These are phyloP conservation scores for Leccinum variicolor DNA, from an alignment of 768 basidiomycete genomes.

Conservation along the genomic window DNA sequence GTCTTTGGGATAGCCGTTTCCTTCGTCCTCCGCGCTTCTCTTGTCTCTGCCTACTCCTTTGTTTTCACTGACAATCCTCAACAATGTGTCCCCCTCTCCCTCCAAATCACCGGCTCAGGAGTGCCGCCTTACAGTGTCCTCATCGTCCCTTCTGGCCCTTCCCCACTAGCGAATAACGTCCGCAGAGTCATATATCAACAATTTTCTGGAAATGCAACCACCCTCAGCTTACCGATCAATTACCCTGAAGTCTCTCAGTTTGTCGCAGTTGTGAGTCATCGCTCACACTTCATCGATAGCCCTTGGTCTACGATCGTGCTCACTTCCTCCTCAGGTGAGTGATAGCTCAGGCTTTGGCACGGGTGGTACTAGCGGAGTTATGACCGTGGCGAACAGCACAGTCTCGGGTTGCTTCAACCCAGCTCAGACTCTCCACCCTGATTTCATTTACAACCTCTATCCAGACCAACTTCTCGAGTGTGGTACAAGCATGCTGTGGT, in stretches of 20 bases:
- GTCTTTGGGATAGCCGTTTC: not conserved
- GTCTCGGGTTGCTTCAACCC: not conserved
- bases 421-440: not conserved
- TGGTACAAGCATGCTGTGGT: not conserved
- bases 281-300: not conserved
- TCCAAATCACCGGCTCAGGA: not conserved
- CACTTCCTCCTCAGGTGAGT: not conserved
- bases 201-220: not conserved
- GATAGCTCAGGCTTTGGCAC: not conserved
- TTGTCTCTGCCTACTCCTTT: not conserved
- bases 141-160: not conserved
- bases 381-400: not conserved
- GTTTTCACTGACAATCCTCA: not conserved
- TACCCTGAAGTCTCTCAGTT: not conserved
- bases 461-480: not conserved
- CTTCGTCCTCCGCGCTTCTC: not conserved
- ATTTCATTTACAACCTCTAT: not conserved
- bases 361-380: not conserved
- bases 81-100: not conserved
- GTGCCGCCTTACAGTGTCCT: not conserved
- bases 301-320: not conserved
- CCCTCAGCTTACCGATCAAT: not conserved
- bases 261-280: not conserved
- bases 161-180: not conserved
- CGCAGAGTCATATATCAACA: not conserved